Evolutionary conservation across 306 rosid genomes (phyloP), one percentile per base, ranked within the genome.

Genomic region (Acacia crassicarpa): DNA sequence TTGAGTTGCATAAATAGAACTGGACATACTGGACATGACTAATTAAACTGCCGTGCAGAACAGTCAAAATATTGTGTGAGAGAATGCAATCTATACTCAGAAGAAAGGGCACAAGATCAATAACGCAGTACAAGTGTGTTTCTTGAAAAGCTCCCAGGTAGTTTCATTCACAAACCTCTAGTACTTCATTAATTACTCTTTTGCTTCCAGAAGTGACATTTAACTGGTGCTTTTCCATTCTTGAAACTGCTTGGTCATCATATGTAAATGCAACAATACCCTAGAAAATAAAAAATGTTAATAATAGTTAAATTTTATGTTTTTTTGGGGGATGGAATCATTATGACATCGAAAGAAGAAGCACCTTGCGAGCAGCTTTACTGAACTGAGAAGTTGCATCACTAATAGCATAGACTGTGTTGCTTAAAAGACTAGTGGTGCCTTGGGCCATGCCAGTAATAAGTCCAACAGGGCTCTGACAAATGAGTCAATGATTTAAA

Each of bases 241-340:
- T 83, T 23, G 97, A 88, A 85, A 84, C 90, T 56, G 89, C 91
- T 82, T 88, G 97, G 81, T 93, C 99, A 74, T 95, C 99, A 86
- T 90, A 95, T 16, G 99, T 95, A 87, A 95, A 92, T 77, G 99
- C 99, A 78, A 95, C 98, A 84, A 95, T 95, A 75, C 99, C 98
- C 98, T 95, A 68, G 69, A 80, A 74, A 72, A 13, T 25, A 62
- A 22, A 74, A 67, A 79, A 76, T 20, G 73, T 49, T 35, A 68
- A 65, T 80, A 78, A 80, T 48, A n/a, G 67, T 81, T 33, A 62
- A 74, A 33, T 61, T 11, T 7, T 62, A 5, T n/a, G n/a, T n/a
- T 61, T 22, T 61, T 61, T 22, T 9, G 12, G 10, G 14, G 63
- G 63, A 67, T 67, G 33, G 5, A 80, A 68, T 59, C 48, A 63